Conservation (phyloP, 1,139 yeast species). For the Petasospora fabianii region DNA sequence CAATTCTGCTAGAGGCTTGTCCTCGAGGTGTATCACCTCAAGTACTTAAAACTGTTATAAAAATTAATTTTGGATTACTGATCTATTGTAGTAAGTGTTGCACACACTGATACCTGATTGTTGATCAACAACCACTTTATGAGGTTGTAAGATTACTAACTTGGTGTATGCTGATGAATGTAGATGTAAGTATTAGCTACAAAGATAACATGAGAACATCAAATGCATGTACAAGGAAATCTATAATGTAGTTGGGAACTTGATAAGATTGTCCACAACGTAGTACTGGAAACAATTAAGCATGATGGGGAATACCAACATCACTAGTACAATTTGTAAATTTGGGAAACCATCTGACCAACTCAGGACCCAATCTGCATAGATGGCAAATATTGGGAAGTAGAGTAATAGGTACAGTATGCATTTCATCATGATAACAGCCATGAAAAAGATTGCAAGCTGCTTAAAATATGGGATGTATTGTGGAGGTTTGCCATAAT, state of each 20-base stretch:
- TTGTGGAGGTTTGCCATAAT: slow-evolving; percentile 75
- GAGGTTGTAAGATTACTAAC: no score
- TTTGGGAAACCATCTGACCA: slow-evolving; percentile 83
- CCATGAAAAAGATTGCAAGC: slow-evolving; percentile 59
- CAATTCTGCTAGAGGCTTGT: no score
- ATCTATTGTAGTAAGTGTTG: no score
- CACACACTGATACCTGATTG: no score
- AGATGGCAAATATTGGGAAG: slow-evolving; percentile 49
- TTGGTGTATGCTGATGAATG: no score
- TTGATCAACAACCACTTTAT: no score
- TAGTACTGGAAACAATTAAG: slow-evolving; percentile 87
- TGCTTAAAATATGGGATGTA: slow-evolving; percentile 69
- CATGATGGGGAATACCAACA: slow-evolving; percentile 72
- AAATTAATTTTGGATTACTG: no score
- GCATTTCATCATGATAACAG: slow-evolving; percentile 53
- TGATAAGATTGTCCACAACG: slow-evolving; percentile 83
- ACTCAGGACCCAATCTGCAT: slow-evolving; percentile 60
- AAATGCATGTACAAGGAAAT: no score
- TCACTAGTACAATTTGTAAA: slow-evolving; percentile 79
- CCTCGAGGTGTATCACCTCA: no score
- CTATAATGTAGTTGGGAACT: slow-evolving; percentile 38
- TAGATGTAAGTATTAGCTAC: no score
- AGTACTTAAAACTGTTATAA: no score
- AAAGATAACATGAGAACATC: no score
- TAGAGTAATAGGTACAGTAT: slow-evolving; percentile 55